These are phyloP conservation scores for Euphorbia pulcherrima DNA, from an alignment of 345 rosid genomes.

Conservation along the genomic window DNA sequence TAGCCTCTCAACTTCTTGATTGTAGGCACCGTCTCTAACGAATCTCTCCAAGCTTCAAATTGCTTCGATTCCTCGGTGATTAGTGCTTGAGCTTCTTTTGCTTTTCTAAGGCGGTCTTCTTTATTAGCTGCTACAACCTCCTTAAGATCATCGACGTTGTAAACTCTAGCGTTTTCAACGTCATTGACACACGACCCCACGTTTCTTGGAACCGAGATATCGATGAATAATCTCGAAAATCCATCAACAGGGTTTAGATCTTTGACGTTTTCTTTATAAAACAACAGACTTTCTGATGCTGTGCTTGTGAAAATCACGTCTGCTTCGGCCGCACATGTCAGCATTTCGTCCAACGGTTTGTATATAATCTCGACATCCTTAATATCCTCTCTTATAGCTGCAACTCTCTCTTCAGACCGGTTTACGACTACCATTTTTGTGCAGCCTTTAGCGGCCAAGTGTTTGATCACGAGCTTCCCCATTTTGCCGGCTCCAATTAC, in stretches of 20 bases:
- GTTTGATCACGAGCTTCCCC: constrained; percentile 56
- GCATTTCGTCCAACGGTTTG: constrained; percentile 65
- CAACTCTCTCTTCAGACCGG: constrained; percentile 73
- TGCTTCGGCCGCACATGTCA: constrained; percentile 67
- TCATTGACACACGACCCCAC: constrained; percentile 74
- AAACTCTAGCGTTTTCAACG: constrained; percentile 51
- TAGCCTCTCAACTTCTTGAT: constrained; percentile 92
- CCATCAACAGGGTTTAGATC: constrained; percentile 56
- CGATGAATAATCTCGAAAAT: constrained; percentile 68
- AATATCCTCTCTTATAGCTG: constrained; percentile 73
- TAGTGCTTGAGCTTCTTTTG: constrained; percentile 90
- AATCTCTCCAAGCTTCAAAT: constrained; percentile 95
- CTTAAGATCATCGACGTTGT: constrained; percentile 91
- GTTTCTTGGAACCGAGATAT: constrained; percentile 87
- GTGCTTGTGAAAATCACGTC: constrained; percentile 94
- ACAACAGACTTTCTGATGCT: constrained; percentile 72
- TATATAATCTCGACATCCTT: constrained; percentile 60
- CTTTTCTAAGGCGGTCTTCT: constrained; percentile 86
- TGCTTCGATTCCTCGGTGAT: constrained; percentile 73
- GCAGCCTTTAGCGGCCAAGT: constrained; percentile 52
- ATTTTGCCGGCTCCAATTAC: constrained; percentile 52
- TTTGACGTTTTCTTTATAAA: constrained; percentile 60
- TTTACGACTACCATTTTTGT: constrained; percentile 43
- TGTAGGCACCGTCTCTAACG: constrained; percentile 88
- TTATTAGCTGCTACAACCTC: constrained; percentile 99